Percentiles rank a stretch among this genome's conserved stretches.
Conservation (phyloP, 495 filamentous ascomycete genomes). For the Neurospora sp. region DNA sequence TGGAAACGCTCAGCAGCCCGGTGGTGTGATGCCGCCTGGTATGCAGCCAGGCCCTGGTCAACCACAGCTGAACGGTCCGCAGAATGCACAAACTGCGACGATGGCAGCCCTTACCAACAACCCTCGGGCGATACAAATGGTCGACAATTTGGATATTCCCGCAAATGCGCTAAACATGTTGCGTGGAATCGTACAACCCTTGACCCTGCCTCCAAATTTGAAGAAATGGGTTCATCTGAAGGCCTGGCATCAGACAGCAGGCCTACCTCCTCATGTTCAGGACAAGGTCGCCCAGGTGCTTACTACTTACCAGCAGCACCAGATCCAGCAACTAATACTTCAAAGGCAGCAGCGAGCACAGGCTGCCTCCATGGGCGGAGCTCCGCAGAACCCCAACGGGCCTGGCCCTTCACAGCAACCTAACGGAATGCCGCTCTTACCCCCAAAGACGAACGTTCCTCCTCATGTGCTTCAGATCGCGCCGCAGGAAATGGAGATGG, state of each 20-base stretch:
- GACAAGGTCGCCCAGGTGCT: constrained; percentile 36
- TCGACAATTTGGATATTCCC: constrained; percentile 32
- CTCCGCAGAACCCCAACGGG: neutral
- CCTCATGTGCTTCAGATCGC: neutral
- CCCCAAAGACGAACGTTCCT: neutral
- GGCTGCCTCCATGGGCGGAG: neutral
- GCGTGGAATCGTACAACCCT: neutral
- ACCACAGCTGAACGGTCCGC: neutral
- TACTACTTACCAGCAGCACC: constrained; percentile 41
- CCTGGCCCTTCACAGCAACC: neutral
- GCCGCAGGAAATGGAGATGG: neutral
- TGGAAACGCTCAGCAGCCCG: constrained; percentile 10
- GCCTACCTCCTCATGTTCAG: constrained; percentile 18
- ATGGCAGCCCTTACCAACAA: neutral
- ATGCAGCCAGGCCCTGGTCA: neutral
- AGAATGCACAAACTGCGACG: neutral
- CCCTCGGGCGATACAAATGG: constrained; percentile 10
- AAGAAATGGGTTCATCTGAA: constrained; percentile 70
- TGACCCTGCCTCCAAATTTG: constrained; percentile 43
- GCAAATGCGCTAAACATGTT: constrained; percentile 15
- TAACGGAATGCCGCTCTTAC: neutral
- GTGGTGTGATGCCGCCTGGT: constrained; percentile 1
- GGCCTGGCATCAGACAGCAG: constrained; percentile 43
- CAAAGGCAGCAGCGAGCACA: constrained; percentile 11
- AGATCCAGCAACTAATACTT: constrained; percentile 30